Percentiles rank a stretch among this genome's conserved stretches.
Evolutionary conservation across 257 asterid species (phyloP).

Genomic region (Nemophila menziesii): DNA sequence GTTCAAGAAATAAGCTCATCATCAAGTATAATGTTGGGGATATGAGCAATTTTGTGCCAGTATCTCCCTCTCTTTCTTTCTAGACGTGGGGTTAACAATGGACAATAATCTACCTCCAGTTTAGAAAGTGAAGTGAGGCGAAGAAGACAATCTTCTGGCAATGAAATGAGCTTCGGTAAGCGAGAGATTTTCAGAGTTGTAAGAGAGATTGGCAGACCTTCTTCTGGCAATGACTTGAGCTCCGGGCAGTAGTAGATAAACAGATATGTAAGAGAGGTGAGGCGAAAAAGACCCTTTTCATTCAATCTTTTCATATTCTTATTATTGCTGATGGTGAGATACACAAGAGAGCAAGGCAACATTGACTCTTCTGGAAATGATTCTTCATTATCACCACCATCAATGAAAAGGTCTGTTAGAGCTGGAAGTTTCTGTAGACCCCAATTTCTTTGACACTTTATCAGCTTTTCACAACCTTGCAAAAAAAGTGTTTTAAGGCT

Average conservation of each 20-base stretch:
- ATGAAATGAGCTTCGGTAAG: too few species aligned
- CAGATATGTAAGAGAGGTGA: background rate
- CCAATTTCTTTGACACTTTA: conserved; percentile 25
- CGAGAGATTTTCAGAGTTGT: too few species aligned
- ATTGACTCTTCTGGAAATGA: conserved; percentile 31
- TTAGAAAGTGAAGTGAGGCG: background rate
- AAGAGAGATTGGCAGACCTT: too few species aligned
- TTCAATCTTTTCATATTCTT: conserved; percentile 2
- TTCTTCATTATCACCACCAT: conserved; percentile 20
- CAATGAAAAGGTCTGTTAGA: conserved; percentile 28
- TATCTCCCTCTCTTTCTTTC: background rate
- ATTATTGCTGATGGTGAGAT: conserved; percentile 23
- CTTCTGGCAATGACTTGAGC: too few species aligned
- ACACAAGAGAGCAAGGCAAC: conserved; percentile 37
- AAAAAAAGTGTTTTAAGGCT: conserved; percentile 30
- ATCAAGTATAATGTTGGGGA: fast-evolving
- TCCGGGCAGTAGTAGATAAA: background rate
- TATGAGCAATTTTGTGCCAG: conserved; percentile 1
- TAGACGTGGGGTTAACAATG: background rate
- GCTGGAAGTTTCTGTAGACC: conserved; percentile 34
- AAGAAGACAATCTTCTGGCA: too few species aligned
- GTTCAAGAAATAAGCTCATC: background rate
- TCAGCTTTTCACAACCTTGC: conserved; percentile 25
- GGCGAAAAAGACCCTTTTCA: background rate
- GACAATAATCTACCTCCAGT: fast-evolving